Percentiles rank a stretch among this genome's conserved stretches.
phyloP scores from a whole-genome alignment of 2,329 filamentous ascomycete species.

The Aspergillus puulaauensis region DNA sequence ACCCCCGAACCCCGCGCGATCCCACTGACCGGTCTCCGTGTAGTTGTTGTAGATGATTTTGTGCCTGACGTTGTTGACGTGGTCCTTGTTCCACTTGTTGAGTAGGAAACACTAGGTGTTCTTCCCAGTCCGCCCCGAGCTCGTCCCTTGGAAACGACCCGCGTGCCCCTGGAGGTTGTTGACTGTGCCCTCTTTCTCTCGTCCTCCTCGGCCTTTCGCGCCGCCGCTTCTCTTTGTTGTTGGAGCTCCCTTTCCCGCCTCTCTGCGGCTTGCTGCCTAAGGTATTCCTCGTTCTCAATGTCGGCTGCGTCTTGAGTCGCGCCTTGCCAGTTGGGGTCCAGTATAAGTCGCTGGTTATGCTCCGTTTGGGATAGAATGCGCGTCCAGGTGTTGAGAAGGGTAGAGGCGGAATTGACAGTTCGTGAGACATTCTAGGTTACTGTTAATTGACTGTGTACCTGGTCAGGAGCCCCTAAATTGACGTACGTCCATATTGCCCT shows the following conservation, averaged over 20 bases:
- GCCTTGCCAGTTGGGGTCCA: conserved; percentile 87
- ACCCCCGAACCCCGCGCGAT: conserved; percentile 39
- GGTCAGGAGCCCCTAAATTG: neutral
- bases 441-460: neutral
- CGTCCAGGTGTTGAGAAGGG: conserved; percentile 91
- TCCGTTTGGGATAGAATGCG: conserved; percentile 95
- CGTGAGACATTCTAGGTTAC: conserved; percentile 70
- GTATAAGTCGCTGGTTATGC: conserved; percentile 88
- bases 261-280: conserved; percentile 74
- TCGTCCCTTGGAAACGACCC: conserved; percentile 35
- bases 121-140: conserved; percentile 35
- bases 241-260: conserved; percentile 76
- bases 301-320: conserved; percentile 83
- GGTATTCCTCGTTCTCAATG: conserved; percentile 74
- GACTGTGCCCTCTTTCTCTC: conserved; percentile 39
- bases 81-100: conserved; percentile 27
- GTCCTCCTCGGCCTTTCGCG: conserved; percentile 52
- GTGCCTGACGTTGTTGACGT: conserved; percentile 27
- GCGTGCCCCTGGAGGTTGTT: conserved; percentile 32
- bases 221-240: conserved; percentile 69
- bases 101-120: conserved; percentile 34
- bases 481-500: conserved; percentile 51
- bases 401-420: conserved; percentile 84
- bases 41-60: conserved; percentile 29
- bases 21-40: conserved; percentile 39